Base-by-base conservation (phyloP, 768 basidiomycete species). In the Hericium rajendrae region DNA sequence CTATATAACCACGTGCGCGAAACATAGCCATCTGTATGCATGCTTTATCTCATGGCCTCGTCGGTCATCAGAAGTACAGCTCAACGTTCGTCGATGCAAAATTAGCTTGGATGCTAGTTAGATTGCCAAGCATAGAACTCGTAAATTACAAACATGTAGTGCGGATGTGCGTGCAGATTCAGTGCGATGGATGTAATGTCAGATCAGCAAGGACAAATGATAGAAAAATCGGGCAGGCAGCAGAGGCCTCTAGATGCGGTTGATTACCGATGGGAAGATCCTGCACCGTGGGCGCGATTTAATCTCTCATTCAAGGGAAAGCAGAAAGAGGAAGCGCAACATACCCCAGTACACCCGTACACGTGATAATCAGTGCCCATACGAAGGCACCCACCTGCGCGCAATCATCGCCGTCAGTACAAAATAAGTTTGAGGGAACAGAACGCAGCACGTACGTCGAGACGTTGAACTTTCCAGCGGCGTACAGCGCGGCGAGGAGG, bases 321-420 rank as follows among this genome's bases (percentile, higher is more conserved):
- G 16, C 43, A 32, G 10, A 39, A 16, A 22, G 16, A 46, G 18
- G 39, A 18, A 4, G 13, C 8, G 28, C 48, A 8, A 43, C 38
- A 38, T 48, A 63, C 62, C 60, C 57, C 37, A 63, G 55, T 26
- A 61, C 49, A n/a, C 53, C 55, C 8, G 57, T 46, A 26, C 43
- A 37, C 6, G 57, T 58, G 46, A 61, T 56, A n/a, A 63, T 57
- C 40, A 63, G 60, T 43, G 62, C 62, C 62, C 62, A 63, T 6
- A 63, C 41, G 15, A 55, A 53, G 62, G 62, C 20, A 63, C 20
- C 55, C 57, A 61, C n/a, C 62, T 63, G 22, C 28, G 4, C 22
- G 39, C 18, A 3, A 24, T 9, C 51, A 26, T 52, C 28, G 8
- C 37, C 51, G 22, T 20, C 38, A 37, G 18, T 51, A 57, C 55